Evolutionary conservation across 1,139 yeast species (phyloP).

Genomic region (Taiozyma sp.): DNA sequence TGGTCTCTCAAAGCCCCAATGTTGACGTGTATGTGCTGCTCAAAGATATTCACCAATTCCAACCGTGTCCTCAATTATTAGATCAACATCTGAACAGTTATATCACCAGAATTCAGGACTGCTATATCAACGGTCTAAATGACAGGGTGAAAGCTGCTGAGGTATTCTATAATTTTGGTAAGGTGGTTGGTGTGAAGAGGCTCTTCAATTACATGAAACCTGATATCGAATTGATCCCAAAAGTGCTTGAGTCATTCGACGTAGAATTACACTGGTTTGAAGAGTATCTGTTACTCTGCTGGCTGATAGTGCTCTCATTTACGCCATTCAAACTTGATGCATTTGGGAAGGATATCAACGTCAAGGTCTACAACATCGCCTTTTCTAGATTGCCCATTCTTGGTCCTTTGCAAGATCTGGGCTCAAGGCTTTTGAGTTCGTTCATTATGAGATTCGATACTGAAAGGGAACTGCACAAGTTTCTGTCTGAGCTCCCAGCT

Average conservation of each 20-base stretch:
- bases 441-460: slow-evolving; percentile 25
- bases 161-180: slow-evolving; percentile 54
- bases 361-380: slow-evolving; percentile 34
- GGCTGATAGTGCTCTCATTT: slow-evolving; percentile 66
- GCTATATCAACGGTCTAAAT: slow-evolving; percentile 24
- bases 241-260: slow-evolving; percentile 28
- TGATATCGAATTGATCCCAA: slow-evolving; percentile 47
- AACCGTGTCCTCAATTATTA: slow-evolving; percentile 49
- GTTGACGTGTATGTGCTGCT: slow-evolving; percentile 8
- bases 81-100: slow-evolving; percentile 37
- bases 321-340: slow-evolving; percentile 63
- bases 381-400: slow-evolving; percentile 31
- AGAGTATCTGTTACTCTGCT: slow-evolving; percentile 55
- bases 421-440: slow-evolving; percentile 26
- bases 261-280: slow-evolving; percentile 44
- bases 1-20: background rate
- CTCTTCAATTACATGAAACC: slow-evolving; percentile 55
- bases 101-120: slow-evolving; percentile 28
- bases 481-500: slow-evolving; percentile 29
- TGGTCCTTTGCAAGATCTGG: slow-evolving; percentile 40
- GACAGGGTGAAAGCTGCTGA: slow-evolving; percentile 19
- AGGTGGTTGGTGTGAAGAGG: slow-evolving; percentile 62
- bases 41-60: slow-evolving; percentile 41
- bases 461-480: slow-evolving; percentile 6
- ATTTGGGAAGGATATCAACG: slow-evolving; percentile 34